These are phyloP conservation scores for Leccinum fallax DNA, from an alignment of 1,284 basidiomycete species.

Conservation along the genomic window DNA sequence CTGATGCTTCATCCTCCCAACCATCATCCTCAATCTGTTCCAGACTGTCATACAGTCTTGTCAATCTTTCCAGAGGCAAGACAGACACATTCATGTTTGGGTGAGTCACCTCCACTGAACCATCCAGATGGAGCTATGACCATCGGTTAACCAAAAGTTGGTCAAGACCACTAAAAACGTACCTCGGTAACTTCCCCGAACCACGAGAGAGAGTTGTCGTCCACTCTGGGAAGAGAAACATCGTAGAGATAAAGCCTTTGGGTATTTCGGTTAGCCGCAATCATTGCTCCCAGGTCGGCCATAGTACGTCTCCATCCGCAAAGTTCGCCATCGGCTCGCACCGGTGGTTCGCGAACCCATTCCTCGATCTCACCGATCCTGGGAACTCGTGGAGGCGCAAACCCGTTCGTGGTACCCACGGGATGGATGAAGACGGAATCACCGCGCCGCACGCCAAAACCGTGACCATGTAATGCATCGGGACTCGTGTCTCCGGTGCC, in stretches of 20 bases:
- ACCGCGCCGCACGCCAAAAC: conserved; percentile 75
- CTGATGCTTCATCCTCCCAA: conserved; percentile 58
- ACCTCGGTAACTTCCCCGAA: conserved; percentile 80
- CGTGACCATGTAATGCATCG: conserved; percentile 41
- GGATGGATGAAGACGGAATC: conserved; percentile 83
- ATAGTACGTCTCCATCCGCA: conserved; percentile 71
- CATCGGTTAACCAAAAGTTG: conserved; percentile 4
- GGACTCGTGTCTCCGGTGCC: conserved; percentile 58
- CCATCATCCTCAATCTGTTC: conserved; percentile 76
- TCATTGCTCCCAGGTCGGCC: conserved; percentile 58
- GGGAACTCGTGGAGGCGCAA: conserved; percentile 64
- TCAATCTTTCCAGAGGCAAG: conserved; percentile 67
- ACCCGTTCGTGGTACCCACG: conserved; percentile 69
- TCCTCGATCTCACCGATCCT: conserved; percentile 78
- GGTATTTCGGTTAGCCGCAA: conserved; percentile 53
- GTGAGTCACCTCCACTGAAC: conserved; percentile 66
- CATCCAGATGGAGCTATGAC: conserved; percentile 66
- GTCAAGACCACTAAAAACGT: conserved; percentile 11
- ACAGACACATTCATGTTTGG: conserved; percentile 50
- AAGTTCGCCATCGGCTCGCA: conserved; percentile 51
- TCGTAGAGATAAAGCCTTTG: conserved; percentile 43
- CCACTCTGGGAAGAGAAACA: conserved; percentile 47
- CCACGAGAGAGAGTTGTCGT: conserved; percentile 59
- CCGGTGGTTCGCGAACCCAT: conserved; percentile 69
- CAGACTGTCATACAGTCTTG: conserved; percentile 70